These are phyloP conservation scores for Coffea canephora DNA, from an alignment of 257 asterid species.

Conservation along the genomic window DNA sequence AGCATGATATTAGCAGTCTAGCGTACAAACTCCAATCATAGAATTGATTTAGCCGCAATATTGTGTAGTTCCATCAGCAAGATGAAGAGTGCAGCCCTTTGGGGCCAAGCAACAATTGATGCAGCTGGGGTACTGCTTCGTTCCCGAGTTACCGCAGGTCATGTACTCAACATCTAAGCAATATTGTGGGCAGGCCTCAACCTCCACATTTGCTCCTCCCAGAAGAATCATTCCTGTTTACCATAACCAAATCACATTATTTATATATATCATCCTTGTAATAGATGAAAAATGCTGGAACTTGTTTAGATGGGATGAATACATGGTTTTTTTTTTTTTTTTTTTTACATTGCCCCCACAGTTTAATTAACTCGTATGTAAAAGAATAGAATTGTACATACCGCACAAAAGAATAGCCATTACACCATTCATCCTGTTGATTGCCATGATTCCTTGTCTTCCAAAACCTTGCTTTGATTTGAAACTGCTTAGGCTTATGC, in stretches of 20 bases:
- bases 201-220: conserved; percentile 9
- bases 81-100: conserved; percentile 30
- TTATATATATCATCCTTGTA: no score
- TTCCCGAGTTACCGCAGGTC: conserved; percentile 9
- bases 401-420: background rate
- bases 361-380: no score
- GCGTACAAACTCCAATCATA: background rate
- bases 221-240: background rate
- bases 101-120: conserved; percentile 25
- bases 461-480: background rate
- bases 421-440: background rate
- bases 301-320: no score
- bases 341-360: no score
- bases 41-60: conserved; percentile 5
- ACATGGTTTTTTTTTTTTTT: no score
- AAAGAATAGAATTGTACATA: background rate
- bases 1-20: background rate
- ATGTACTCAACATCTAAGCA: conserved; percentile 17
- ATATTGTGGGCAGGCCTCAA: conserved; percentile 14
- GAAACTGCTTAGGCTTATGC: no score
- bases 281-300: no score
- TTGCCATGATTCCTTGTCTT: background rate
- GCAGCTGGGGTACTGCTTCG: conserved; percentile 6
- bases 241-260: no score
- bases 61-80: conserved; percentile 17